These are phyloP conservation scores for Zalerion maritima DNA, from an alignment of 495 filamentous ascomycete species.

Conservation along the genomic window DNA sequence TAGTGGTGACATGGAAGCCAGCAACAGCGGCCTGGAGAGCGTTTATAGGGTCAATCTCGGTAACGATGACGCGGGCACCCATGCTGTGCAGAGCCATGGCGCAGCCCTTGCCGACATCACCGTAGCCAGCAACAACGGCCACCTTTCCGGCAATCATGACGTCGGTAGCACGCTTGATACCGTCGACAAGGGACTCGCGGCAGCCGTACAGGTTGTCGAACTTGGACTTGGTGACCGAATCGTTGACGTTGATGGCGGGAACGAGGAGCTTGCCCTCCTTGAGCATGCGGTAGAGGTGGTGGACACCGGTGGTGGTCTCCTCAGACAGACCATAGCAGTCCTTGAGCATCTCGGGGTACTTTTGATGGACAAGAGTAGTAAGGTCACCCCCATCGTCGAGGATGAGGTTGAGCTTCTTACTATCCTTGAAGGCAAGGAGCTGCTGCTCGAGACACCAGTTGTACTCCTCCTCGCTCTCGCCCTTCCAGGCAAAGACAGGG, in stretches of 20 bases:
- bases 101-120: conserved; percentile 98
- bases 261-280: conserved; percentile 84
- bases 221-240: conserved; percentile 98
- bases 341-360: conserved; percentile 95
- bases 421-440: conserved; percentile 88
- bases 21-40: conserved; percentile 96
- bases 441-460: conserved; percentile 99
- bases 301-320: conserved; percentile 98
- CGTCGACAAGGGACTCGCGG: conserved; percentile 95
- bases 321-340: conserved; percentile 97
- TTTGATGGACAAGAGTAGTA: conserved; percentile 88
- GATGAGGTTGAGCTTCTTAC: conserved; percentile 93
- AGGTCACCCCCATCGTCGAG: conserved; percentile 98
- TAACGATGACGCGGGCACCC: conserved; percentile 93
- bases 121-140: conserved; percentile 91
- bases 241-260: conserved; percentile 98
- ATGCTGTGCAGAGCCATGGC: conserved; percentile 88
- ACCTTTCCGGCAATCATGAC: conserved; percentile 99
- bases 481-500: conserved; percentile 99
- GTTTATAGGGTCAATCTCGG: conserved; percentile 98
- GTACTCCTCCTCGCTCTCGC: conserved; percentile 99
- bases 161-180: conserved; percentile 99
- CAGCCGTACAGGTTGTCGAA: conserved; percentile 99
- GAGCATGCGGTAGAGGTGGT: conserved; percentile 97
- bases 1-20: conserved; percentile 90